These are phyloP conservation scores for Diaporthe batatas DNA, from an alignment of 2,329 filamentous ascomycete species.

Conservation along the genomic window DNA sequence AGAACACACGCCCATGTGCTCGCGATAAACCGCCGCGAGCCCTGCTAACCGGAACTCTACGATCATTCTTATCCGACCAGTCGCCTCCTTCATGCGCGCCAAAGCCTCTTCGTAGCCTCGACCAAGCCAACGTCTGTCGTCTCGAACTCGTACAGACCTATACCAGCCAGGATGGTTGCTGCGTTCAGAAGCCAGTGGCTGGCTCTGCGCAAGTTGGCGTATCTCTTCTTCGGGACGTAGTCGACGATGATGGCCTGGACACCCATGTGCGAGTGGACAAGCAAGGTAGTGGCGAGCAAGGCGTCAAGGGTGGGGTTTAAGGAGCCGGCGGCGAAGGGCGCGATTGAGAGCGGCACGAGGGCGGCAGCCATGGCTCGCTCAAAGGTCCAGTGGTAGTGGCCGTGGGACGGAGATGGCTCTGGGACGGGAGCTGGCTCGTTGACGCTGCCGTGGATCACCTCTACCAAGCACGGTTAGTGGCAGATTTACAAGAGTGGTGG, in stretches of 20 bases:
- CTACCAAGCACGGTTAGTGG: constrained; percentile 66
- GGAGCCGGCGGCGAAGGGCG: constrained; percentile 91
- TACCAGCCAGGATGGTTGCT: constrained; percentile 83
- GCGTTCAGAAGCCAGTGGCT: constrained; percentile 84
- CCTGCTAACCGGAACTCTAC: neutral
- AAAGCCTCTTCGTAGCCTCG: constrained; percentile 88
- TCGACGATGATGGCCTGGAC: constrained; percentile 93
- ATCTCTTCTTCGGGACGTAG: constrained; percentile 82
- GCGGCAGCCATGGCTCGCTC: constrained; percentile 87
- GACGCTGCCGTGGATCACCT: constrained; percentile 76
- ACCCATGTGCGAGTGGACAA: constrained; percentile 95
- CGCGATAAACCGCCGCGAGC: neutral
- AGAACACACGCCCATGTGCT: neutral
- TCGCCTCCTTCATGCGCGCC: constrained; percentile 75
- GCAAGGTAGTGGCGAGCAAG: constrained; percentile 82
- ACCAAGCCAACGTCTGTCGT: constrained; percentile 97
- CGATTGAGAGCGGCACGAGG: constrained; percentile 87
- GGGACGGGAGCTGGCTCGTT: constrained; percentile 89
- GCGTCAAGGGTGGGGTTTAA: constrained; percentile 92
- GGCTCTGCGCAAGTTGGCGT: constrained; percentile 75
- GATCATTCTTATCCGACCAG: neutral
- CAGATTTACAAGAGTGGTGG: constrained; percentile 3
- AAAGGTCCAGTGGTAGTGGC: constrained; percentile 98
- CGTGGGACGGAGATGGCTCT: constrained; percentile 79
- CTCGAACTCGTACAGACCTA: constrained; percentile 98